Percentiles rank a stretch among this genome's conserved stretches.
Conservation (phyloP, 352 stramenopile genomes). For the Phytophthora hybrid region DNA sequence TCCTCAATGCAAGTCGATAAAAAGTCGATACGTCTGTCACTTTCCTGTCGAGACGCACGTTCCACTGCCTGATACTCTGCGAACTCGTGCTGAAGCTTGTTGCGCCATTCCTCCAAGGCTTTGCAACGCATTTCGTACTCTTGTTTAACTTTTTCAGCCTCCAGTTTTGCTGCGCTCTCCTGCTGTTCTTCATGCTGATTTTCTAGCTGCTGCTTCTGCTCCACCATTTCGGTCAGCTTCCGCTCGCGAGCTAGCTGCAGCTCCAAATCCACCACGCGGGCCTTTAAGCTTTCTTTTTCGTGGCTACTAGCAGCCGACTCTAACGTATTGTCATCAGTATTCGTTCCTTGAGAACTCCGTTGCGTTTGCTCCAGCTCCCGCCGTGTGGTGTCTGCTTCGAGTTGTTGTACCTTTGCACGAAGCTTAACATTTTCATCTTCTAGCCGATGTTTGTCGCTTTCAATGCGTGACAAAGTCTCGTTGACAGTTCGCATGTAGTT, state of each 20-base stretch:
- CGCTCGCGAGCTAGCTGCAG: conserved; percentile 36
- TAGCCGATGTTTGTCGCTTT: conserved; percentile 33
- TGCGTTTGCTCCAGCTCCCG: conserved; percentile 14
- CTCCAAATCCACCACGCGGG: conserved; percentile 38
- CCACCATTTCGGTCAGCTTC: conserved; percentile 32
- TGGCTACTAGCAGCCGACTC: conserved; percentile 4
- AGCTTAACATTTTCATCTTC: conserved; percentile 35
- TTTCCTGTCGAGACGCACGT: conserved; percentile 35
- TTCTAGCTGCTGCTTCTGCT: conserved; percentile 30
- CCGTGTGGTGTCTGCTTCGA: conserved; percentile 25
- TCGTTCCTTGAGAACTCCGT: conserved; percentile 25
- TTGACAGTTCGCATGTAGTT: conserved; percentile 46
- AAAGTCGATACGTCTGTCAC: conserved; percentile 54
- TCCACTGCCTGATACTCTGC: conserved; percentile 38
- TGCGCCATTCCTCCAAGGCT: conserved; percentile 21
- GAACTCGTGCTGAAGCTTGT: conserved; percentile 48
- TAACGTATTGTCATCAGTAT: conserved; percentile 17
- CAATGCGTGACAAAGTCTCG: conserved; percentile 40
- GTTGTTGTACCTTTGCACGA: conserved; percentile 27
- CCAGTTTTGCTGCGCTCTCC: conserved; percentile 13
- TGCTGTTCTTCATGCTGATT: conserved; percentile 25
- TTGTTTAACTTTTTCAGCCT: conserved; percentile 20
- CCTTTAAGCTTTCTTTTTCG: conserved; percentile 21
- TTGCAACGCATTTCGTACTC: conserved; percentile 17
- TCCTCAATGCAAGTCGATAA: conserved; percentile 55